Base-by-base conservation (phyloP, 164 flowering plant genomes). In the Berberis vulgaris region DNA sequence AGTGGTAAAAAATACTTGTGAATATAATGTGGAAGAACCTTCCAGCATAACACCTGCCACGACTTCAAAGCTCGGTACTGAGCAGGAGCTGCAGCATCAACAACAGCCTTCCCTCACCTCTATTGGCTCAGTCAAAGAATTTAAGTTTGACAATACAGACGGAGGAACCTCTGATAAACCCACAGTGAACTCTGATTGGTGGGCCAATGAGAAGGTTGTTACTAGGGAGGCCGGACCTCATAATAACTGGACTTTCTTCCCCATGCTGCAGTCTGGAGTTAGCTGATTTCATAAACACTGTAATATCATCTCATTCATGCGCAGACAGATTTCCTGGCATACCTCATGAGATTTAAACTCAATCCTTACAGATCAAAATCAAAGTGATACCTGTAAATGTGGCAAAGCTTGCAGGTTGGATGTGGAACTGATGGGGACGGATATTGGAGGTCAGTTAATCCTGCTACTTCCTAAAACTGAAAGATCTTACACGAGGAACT, bases 231-330 rank as follows among this genome's bases (percentile, higher is more conserved):
- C 70, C 13, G 83, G 73, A 6, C 61, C 81, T 41, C 64, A 54
- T 4, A 74, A 72, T 63, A 79, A 77, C 65, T 87, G 97, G 96
- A 66, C 83, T 65, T 88, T 91, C 83, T 88, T 86, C 71, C 89
- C 96, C 0, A 63, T 84, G 78, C 71, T 88, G 54, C 91, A 86
- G 61, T 82, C 96, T 9, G 86, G 84, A n/a, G 84, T 84, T 43
- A 85, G 88, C 82, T 88, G 69, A 84, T 67, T 3, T 59, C 49
- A 8, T 4, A 4, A 11, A 52, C n/a, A 11, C n/a, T 3, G n/a
- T 3, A 52, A 10, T 10, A 52, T 52, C 6, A 5, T 46, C 54
- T 52, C 13, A 7, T 52, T 52, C 54, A 9, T 11, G n/a, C n/a
- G n/a, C 54, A 52, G 4, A 10, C 1, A 52, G 3, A 4, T 26